Base-by-base conservation (phyloP, 1,284 basidiomycete genomes). In the Heliocybe sulcata region DNA sequence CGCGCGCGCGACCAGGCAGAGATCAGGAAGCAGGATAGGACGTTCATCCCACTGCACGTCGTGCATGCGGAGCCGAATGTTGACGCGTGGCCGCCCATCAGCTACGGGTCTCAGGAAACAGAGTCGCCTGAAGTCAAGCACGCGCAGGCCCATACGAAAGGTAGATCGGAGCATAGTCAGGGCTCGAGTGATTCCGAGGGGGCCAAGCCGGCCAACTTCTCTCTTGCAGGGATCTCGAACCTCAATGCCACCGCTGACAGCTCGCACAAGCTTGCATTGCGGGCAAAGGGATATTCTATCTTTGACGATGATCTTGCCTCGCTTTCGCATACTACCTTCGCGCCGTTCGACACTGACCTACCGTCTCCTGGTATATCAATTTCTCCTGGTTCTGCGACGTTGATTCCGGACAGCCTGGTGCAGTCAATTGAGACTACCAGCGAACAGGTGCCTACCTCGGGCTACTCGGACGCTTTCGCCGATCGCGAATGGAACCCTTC, bases 381-480 rank as follows among this genome's bases (percentile, higher is more conserved):
- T n/a, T 52, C 26, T 3, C 76, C 76, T 2, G 71, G 73, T 12
- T 73, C 76, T 4, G 70, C 78, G 53, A 76, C 76, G n/a, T 70
- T 80, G 54, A 81, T 87, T 56, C 80, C 83, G 29, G 76, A 75
- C 51, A 76, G 77, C 60, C 70, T 85, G 45, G 80, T 84, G 60
- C 73, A 74, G 50, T 79, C 83, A 16, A 68, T 87, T 12, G 82
- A 86, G 56, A 66, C 69, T 31, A 51, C 56, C 27, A 25, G 57
- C 58, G 25, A 54, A 57, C 49, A 76, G 54, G 78, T 80, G 3
- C 81, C 83, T 70, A 78, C 79, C 61, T 77, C 78, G 4, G 81
- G 83, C 27, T 76, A 69, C 58, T 9, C 33, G 12, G 81, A 83
- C 62, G 68, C 73, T 12, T 74, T 76, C 56, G 59, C 81, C 57